These are phyloP conservation scores for Lactarius indigo DNA, from an alignment of 768 basidiomycete genomes.

Conservation along the genomic window DNA sequence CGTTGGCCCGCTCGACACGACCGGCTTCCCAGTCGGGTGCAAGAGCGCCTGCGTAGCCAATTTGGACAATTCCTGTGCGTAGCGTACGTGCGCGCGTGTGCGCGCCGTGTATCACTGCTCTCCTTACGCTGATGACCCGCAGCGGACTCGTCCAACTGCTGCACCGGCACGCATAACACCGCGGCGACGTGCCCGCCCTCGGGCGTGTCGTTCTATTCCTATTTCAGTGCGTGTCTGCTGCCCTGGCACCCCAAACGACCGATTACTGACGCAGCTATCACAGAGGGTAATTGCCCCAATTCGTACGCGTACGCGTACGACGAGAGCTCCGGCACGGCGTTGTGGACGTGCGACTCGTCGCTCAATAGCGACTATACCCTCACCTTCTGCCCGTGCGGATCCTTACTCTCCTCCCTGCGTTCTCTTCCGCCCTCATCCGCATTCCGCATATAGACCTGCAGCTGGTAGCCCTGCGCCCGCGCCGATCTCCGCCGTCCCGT, in stretches of 20 bases:
- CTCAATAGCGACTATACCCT: slow-evolving; percentile 30
- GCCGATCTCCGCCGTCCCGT: slow-evolving; percentile 17
- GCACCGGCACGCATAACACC: slow-evolving; percentile 33
- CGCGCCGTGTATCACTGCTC: not conserved
- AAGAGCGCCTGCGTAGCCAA: slow-evolving; percentile 51
- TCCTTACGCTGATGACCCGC: not conserved
- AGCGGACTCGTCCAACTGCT: slow-evolving; percentile 41
- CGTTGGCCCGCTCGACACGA: slow-evolving; percentile 49
- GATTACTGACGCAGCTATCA: not conserved
- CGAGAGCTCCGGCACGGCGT: slow-evolving; percentile 47
- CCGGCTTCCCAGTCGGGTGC: slow-evolving; percentile 58
- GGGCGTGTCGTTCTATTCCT: slow-evolving; percentile 27
- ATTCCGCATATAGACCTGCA: not conserved
- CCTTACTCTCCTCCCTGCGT: not conserved
- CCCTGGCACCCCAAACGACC: not conserved
- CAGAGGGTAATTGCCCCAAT: slow-evolving; percentile 43
- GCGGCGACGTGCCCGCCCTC: slow-evolving; percentile 37
- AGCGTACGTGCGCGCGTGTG: no score
- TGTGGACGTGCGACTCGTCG: slow-evolving; percentile 47
- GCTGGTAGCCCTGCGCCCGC: not conserved
- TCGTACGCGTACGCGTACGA: slow-evolving; percentile 56
- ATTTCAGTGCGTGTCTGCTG: slow-evolving; percentile 3
- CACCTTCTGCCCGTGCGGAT: slow-evolving; percentile 32
- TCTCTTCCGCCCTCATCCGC: not conserved
- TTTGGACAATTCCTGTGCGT: slow-evolving; percentile 35